Evolutionary conservation across 441 rosid genomes (phyloP).

Genomic region (Hura crepitans): DNA sequence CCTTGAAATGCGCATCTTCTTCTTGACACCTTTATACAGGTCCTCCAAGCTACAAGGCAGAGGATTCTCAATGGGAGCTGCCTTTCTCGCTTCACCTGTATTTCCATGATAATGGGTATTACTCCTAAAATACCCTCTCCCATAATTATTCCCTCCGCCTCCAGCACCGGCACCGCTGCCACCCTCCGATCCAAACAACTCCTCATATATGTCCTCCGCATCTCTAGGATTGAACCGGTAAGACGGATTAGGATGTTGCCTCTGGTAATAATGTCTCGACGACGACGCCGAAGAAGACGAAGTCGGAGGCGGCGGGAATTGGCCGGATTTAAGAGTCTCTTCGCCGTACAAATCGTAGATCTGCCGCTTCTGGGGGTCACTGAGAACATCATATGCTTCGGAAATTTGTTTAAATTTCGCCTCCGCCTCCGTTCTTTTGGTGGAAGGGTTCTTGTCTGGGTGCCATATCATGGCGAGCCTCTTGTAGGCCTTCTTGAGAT

Average conservation of each 20-base stretch:
- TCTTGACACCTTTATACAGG: constrained; percentile 60
- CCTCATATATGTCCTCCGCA: constrained; percentile 75
- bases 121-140: constrained; percentile 41
- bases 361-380: constrained; percentile 82
- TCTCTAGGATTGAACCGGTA: constrained; percentile 66
- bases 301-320: constrained; percentile 42
- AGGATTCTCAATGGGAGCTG: constrained; percentile 50
- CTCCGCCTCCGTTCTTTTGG: constrained; percentile 62
- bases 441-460: constrained; percentile 79
- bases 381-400: constrained; percentile 82
- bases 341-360: constrained; percentile 88
- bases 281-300: constrained; percentile 29
- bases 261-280: constrained; percentile 28
- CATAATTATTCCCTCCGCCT: constrained; percentile 28
- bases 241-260: constrained; percentile 40
- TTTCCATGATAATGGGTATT: constrained; percentile 21
- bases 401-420: constrained; percentile 86
- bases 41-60: constrained; percentile 80
- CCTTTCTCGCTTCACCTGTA: constrained; percentile 42
- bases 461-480: constrained; percentile 93
- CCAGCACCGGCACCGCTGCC: constrained; percentile 25
- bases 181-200: constrained; percentile 67
- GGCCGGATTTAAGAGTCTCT: constrained; percentile 72
- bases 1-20: constrained; percentile 68
- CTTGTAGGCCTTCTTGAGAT: constrained; percentile 76